phyloP scores from a whole-genome alignment of 495 filamentous ascomycete species.

The Penicillium silybi region DNA sequence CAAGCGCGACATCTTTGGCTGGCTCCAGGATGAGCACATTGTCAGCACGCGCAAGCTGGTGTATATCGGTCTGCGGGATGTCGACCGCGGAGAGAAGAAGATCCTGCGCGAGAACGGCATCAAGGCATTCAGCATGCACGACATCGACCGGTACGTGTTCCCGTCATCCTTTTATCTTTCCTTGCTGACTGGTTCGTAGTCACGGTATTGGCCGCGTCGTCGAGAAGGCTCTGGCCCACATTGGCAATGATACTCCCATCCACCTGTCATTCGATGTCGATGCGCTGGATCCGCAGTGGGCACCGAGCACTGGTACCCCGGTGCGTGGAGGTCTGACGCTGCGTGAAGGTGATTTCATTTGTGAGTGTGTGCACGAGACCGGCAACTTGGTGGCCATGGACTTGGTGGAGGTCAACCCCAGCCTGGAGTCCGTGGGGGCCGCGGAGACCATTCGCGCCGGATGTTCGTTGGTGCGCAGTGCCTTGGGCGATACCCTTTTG shows the following conservation, averaged over 20 bases:
- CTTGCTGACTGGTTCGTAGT: constrained; percentile 29
- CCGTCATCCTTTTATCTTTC: neutral
- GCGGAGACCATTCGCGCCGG: constrained; percentile 86
- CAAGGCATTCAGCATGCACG: constrained; percentile 97
- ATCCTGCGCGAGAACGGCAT: constrained; percentile 83
- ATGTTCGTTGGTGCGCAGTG: constrained; percentile 86
- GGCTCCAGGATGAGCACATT: constrained; percentile 64
- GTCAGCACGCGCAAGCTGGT: constrained; percentile 82
- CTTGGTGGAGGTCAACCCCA: constrained; percentile 94
- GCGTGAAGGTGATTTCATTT: constrained; percentile 96
- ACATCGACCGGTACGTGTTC: constrained; percentile 73
- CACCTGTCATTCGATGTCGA: constrained; percentile 98
- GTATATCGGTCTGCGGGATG: constrained; percentile 93
- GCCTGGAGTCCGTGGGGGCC: constrained; percentile 70
- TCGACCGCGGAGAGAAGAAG: constrained; percentile 87
- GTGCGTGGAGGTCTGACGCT: constrained; percentile 94
- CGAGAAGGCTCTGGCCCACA: constrained; percentile 94
- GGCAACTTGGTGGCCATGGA: constrained; percentile 90
- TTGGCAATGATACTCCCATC: constrained; percentile 89
- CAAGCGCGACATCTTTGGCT: constrained; percentile 73
- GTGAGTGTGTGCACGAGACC: constrained; percentile 91
- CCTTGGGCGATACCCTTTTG: constrained; percentile 83
- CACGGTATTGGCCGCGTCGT: constrained; percentile 94
- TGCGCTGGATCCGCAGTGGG: constrained; percentile 92
- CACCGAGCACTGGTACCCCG: constrained; percentile 91